These are phyloP conservation scores for Capsicum rhomboideum DNA, from an alignment of 257 asterid genomes.

Conservation along the genomic window DNA sequence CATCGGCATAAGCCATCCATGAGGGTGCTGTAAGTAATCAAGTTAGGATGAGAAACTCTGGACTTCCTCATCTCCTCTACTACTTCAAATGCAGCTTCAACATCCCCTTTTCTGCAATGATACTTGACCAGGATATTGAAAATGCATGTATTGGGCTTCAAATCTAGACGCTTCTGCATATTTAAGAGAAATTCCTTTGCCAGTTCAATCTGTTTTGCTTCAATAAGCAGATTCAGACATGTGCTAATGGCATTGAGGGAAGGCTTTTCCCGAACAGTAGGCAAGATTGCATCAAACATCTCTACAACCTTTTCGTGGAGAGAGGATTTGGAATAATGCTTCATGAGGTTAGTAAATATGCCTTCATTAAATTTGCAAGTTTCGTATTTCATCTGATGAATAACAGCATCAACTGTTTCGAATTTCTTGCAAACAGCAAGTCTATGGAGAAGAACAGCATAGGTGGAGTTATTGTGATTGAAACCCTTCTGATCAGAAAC, in stretches of 20 bases:
- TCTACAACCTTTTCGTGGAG: slow-evolving; percentile 66
- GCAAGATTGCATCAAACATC: slow-evolving; percentile 55
- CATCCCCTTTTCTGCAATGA: slow-evolving; percentile 67
- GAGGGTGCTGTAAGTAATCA: slow-evolving; percentile 85
- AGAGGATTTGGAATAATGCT: slow-evolving; percentile 61
- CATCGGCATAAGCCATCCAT: slow-evolving; percentile 68
- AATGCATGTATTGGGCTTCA: slow-evolving; percentile 79
- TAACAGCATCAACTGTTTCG: slow-evolving; percentile 48
- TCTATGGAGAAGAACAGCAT: slow-evolving; percentile 64
- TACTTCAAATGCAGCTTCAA: slow-evolving; percentile 62
- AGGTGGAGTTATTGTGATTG: slow-evolving; percentile 67
- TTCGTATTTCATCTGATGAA: slow-evolving; percentile 79
- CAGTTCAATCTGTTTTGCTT: slow-evolving; percentile 52
- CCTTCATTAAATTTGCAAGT: slow-evolving; percentile 89
- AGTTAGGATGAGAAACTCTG: slow-evolving; percentile 46
- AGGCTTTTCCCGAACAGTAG: slow-evolving; percentile 64
- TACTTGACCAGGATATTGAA: slow-evolving; percentile 84
- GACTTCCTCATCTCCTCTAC: slow-evolving; percentile 75
- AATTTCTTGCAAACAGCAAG: slow-evolving; percentile 62
- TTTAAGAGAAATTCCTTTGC: slow-evolving; percentile 57
- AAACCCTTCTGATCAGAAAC: slow-evolving; percentile 68
- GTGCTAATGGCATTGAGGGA: slow-evolving; percentile 83
- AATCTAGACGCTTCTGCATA: slow-evolving; percentile 44
- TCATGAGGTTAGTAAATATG: slow-evolving; percentile 80
- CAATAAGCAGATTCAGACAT: slow-evolving; percentile 83